phyloP scores from a whole-genome alignment of 768 basidiomycete species.

The Leccinum truebloodii region DNA sequence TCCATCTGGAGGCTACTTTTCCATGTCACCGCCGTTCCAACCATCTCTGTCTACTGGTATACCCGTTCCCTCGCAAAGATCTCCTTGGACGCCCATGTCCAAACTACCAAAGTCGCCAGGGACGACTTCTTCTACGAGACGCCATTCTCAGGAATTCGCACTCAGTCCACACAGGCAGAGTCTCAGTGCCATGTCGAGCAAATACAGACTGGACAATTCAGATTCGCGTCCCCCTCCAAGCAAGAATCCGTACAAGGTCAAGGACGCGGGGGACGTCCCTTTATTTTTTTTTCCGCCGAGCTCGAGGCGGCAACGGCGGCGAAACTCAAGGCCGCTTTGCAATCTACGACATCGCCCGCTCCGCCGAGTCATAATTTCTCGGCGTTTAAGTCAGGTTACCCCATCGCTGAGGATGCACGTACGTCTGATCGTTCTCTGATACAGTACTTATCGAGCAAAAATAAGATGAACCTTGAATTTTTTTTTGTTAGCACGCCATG shows the following conservation, averaged over 20 bases:
- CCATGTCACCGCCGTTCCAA: constrained; percentile 14
- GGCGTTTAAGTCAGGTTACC: constrained; percentile 27
- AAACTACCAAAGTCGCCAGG: constrained; percentile 12
- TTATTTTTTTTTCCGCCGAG: constrained; percentile 28
- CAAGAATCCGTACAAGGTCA: constrained; percentile 23
- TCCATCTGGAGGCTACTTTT: constrained; percentile 19
- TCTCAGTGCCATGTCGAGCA: constrained; percentile 26
- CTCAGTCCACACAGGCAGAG: constrained; percentile 21
- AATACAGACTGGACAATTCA: constrained; percentile 22
- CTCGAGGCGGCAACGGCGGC: constrained; percentile 32
- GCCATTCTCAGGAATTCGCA: constrained; percentile 26
- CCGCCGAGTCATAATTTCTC: constrained; percentile 13
- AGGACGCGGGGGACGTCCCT: constrained; percentile 31
- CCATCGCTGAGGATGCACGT: constrained; percentile 20
- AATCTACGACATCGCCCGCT: constrained; percentile 14
- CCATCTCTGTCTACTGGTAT: constrained; percentile 10
- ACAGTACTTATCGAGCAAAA: background rate
- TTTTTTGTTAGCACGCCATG: background rate
- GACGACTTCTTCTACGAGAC: constrained; percentile 6
- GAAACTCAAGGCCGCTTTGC: constrained; percentile 29
- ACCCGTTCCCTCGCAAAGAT: constrained; percentile 16
- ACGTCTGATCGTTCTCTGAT: constrained; percentile 20
- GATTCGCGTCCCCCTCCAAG: constrained; percentile 10
- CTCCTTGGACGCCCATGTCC: constrained; percentile 18
- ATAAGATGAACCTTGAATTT: background rate